Conservation (phyloP, 441 rosid species). For the Francoa sonchifolia region DNA sequence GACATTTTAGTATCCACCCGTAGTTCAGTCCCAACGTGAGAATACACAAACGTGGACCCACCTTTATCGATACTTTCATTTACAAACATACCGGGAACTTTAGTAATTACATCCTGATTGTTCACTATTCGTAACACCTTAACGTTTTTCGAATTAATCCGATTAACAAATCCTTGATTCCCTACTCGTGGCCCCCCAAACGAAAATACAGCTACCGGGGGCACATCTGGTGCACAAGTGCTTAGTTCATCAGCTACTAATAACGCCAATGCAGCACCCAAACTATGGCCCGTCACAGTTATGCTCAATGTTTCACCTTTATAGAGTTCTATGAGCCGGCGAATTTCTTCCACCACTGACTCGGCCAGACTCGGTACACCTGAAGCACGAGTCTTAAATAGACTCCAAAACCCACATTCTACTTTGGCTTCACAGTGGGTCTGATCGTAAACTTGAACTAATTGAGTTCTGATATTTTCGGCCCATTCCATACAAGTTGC, state of each 20-base stretch:
- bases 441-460: conserved; percentile 21
- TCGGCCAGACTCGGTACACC: conserved; percentile 42
- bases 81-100: conserved; percentile 33
- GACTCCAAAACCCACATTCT: conserved; percentile 51
- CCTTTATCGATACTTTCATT: conserved; percentile 15
- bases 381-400: conserved; percentile 36
- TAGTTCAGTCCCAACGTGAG: conserved; percentile 57
- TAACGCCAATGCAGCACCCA: conserved; percentile 53
- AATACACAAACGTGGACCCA: too few relatives aligned
- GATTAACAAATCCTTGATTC: conserved; percentile 34
- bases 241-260: conserved; percentile 44
- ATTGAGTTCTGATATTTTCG: conserved; percentile 38
- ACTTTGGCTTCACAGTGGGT: conserved; percentile 24
- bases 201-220: conserved; percentile 43
- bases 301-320: conserved; percentile 54
- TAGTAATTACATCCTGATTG: conserved; percentile 52
- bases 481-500: conserved; percentile 71
- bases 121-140: conserved; percentile 55
- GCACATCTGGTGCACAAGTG: conserved; percentile 17
- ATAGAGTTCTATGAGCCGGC: conserved; percentile 29
- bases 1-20: conserved; percentile 68
- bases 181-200: conserved; percentile 67
- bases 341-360: conserved; percentile 32
- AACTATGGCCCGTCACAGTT: conserved; percentile 62
- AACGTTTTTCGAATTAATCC: conserved; percentile 27